These are phyloP conservation scores for Linderniella brevidens DNA, from an alignment of 257 asterid genomes.

Conservation along the genomic window DNA sequence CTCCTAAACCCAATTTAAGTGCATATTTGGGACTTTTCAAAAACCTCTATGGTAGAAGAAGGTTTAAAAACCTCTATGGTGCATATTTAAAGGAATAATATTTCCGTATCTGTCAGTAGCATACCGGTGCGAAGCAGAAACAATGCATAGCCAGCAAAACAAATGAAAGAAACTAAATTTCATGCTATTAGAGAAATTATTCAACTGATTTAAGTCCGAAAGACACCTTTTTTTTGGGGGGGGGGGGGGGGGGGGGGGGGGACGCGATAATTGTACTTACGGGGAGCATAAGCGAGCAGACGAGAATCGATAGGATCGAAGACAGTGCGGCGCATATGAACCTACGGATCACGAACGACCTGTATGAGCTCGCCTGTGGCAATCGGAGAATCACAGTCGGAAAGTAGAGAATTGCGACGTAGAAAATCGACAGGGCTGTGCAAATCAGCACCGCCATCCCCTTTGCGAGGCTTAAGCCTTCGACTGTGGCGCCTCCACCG, in stretches of 20 bases:
- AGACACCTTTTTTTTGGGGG: background rate
- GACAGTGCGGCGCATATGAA: constrained; percentile 72
- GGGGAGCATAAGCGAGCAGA: constrained; percentile 52
- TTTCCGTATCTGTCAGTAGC: too few species aligned
- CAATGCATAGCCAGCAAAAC: too few species aligned
- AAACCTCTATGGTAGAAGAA: too few species aligned
- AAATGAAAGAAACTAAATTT: too few species aligned
- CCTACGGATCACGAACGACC: constrained; percentile 55
- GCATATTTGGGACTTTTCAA: too few species aligned
- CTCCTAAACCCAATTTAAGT: too few species aligned
- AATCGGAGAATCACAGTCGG: constrained; percentile 69
- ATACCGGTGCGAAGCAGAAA: too few species aligned
- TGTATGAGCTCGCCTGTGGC: constrained; percentile 58
- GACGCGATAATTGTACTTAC: constrained; percentile 19
- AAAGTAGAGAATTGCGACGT: constrained; percentile 68
- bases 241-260: background rate
- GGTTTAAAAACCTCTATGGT: too few species aligned
- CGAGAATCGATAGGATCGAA: constrained; percentile 42
- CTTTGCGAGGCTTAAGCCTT: constrained; percentile 27
- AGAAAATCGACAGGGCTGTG: constrained; percentile 50
- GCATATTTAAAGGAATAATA: too few species aligned
- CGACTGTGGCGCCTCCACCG: too few species aligned
- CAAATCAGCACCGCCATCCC: constrained; percentile 41
- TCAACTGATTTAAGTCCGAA: background rate
- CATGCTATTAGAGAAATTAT: background rate